Conservation (phyloP, 768 basidiomycete genomes). For the Boletus patriciae region DNA sequence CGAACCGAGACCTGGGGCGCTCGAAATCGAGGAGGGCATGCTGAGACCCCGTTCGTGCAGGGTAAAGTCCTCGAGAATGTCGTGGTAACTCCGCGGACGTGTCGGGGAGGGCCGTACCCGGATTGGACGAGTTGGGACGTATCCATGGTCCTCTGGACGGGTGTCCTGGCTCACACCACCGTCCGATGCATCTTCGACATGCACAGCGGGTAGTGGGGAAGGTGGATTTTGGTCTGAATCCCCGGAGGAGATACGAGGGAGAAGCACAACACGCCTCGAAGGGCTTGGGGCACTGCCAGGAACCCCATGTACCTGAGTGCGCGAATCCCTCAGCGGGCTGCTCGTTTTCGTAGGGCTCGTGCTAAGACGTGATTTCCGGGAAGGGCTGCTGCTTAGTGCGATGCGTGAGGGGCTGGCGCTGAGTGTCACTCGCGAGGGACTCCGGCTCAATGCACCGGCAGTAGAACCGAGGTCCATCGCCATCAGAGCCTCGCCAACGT, state of each 20-base stretch:
- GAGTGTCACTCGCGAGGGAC: slow-evolving; percentile 22
- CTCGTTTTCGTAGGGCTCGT: slow-evolving; percentile 22
- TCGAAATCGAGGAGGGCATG: slow-evolving; percentile 33
- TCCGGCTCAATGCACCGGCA: slow-evolving; percentile 20
- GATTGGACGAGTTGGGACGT: slow-evolving; percentile 19
- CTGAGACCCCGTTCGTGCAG: slow-evolving; percentile 33
- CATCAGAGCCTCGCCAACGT: slow-evolving; percentile 37
- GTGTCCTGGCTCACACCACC: background rate
- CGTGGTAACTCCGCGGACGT: slow-evolving; percentile 63
- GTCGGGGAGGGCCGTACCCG: slow-evolving; percentile 35
- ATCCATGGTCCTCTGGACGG: slow-evolving; percentile 8
- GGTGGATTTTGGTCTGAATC: slow-evolving; percentile 9
- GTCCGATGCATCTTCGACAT: background rate
- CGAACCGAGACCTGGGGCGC: slow-evolving; percentile 24
- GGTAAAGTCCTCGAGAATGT: slow-evolving; percentile 65
- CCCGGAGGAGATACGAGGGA: slow-evolving; percentile 23
- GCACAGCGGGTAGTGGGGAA: slow-evolving; percentile 2
- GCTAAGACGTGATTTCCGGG: slow-evolving; percentile 26
- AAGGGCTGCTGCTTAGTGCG: slow-evolving; percentile 21
- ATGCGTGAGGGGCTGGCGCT: slow-evolving; percentile 23
- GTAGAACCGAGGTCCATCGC: slow-evolving; percentile 34
- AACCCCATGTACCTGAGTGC: slow-evolving; percentile 2
- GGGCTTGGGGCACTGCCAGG: slow-evolving; percentile 22
- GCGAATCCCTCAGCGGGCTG: slow-evolving; percentile 19
- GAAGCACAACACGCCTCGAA: slow-evolving; percentile 17